Base-by-base conservation (phyloP, 768 basidiomycete species). In the Pulveroboletus frians region DNA sequence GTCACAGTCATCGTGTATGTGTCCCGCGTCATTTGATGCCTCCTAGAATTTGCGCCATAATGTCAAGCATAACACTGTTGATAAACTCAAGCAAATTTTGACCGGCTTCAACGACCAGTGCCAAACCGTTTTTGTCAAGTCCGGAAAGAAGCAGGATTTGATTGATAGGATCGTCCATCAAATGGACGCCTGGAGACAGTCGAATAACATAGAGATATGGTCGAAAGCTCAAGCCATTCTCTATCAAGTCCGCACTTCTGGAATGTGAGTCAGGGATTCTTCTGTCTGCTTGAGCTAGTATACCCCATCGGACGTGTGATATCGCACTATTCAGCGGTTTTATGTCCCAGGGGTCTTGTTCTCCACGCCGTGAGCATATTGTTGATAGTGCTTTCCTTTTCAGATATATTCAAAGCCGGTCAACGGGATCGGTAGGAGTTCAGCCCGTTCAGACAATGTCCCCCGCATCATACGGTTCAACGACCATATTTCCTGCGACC, bases 71-170 rank as follows among this genome's bases (percentile, higher is more conserved):
- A 86, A 91, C 69, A 92, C 88, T 7, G 91, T 92, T 54, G 89
- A 91, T 67, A 82, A 75, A 68, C 79, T 92, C 55, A 92, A 92
- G 67, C 84, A 85, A 63, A 88, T 92, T 57, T 73, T 92, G 49
- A 67, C 73, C 34, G 84, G 84, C 21, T 74, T 92, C 57, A 90
- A 89, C 71, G 86, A 88, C 32, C 84, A 89, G 65, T 90, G 88
- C 61, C 70, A 71, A 46, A 78, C 80, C 4, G 75, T 77, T 57
- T 71, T 90, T 26, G 73, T 78, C 46, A 89, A 88, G 67, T 76
- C 86, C 10, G 90, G 90, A 23, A 91, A 87, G 72, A 92, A 92
- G 63, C 85, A 89, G 58, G 91, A 92, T 30, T 77, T 92, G 40
- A 89, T 91, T 62, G 86, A 90, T 64, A 77, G 87, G 53, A 84